Evolutionary conservation across 495 filamentous ascomycete genomes (phyloP).

Genomic region (Xeromyces bisporus): DNA sequence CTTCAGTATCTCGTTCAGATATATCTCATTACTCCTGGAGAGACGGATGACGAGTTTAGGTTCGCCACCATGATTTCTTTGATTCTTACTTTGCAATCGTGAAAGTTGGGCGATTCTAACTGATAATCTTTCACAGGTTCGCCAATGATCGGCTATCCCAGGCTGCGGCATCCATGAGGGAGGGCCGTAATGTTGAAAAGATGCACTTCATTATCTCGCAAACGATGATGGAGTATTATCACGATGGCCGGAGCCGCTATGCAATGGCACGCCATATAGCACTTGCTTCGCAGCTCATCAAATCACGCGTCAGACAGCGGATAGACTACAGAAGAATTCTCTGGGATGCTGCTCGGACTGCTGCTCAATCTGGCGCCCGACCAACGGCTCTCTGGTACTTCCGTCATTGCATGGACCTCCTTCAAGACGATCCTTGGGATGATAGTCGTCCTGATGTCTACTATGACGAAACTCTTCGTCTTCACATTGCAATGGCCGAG

Average conservation of each 20-base stretch:
- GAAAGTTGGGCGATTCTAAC: too few relatives aligned
- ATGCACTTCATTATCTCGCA: slow-evolving; percentile 84
- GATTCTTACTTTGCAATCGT: too few relatives aligned
- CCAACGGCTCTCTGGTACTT: slow-evolving; percentile 67
- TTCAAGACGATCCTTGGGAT: slow-evolving; percentile 66
- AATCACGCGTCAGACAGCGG: slow-evolving; percentile 37
- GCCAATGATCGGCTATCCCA: slow-evolving; percentile 69
- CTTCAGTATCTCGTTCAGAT: slow-evolving; percentile 63
- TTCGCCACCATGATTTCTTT: slow-evolving; percentile 18
- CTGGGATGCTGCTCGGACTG: slow-evolving; percentile 56
- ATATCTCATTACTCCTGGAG: slow-evolving; percentile 56
- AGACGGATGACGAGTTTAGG: slow-evolving; percentile 58
- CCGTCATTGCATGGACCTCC: slow-evolving; percentile 52
- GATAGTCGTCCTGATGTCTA: slow-evolving; percentile 51
- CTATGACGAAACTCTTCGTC: slow-evolving; percentile 67
- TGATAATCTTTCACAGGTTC: slow-evolving; percentile 36
- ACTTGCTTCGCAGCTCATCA: slow-evolving; percentile 54
- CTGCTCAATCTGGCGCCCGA: slow-evolving; percentile 62
- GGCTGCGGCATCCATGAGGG: slow-evolving; percentile 51
- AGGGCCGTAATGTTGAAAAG: slow-evolving; percentile 45
- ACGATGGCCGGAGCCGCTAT: slow-evolving; percentile 42
- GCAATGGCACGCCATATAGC: slow-evolving; percentile 61
- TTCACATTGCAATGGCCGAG: slow-evolving; percentile 64
- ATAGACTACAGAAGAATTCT: slow-evolving; percentile 53
- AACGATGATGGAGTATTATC: slow-evolving; percentile 53